Conservation (phyloP, 2,329 filamentous ascomycete species). For the Colletotrichum kahawae region DNA sequence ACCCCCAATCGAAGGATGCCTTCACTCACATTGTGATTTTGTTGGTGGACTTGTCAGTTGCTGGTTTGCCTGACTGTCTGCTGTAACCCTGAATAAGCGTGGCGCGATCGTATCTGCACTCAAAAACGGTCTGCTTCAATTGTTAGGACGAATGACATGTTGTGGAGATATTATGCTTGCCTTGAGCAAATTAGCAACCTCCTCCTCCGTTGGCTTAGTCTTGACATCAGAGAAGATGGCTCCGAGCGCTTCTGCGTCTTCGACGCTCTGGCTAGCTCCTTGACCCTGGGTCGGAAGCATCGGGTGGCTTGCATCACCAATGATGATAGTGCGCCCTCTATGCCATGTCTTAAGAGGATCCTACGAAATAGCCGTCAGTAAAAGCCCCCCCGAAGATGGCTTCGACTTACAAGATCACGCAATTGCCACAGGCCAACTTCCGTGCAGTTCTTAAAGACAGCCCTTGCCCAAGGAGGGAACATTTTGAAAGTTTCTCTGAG, state of each 20-base stretch:
- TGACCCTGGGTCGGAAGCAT: slow-evolving; percentile 46
- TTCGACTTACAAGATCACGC: slow-evolving; percentile 35
- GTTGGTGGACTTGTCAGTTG: slow-evolving; percentile 29
- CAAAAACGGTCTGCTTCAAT: slow-evolving; percentile 22
- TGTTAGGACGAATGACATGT: not conserved
- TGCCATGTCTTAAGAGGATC: slow-evolving; percentile 44
- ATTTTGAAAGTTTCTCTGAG: slow-evolving; percentile 44
- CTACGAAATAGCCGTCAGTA: not conserved
- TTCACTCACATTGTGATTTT: not conserved
- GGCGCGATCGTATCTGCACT: slow-evolving; percentile 39
- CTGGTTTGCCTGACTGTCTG: slow-evolving; percentile 44
- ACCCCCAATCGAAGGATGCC: no score
- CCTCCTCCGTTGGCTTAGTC: slow-evolving; percentile 5
- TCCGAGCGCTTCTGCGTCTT: slow-evolving; percentile 44
- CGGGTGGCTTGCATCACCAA: slow-evolving; percentile 27
- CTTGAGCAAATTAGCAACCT: slow-evolving; percentile 28
- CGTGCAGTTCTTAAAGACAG: slow-evolving; percentile 32
- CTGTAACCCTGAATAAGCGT: slow-evolving; percentile 46
- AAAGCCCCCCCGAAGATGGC: not conserved
- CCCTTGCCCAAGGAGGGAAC: slow-evolving; percentile 44
- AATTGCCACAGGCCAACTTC: slow-evolving; percentile 49
- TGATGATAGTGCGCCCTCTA: slow-evolving; percentile 12
- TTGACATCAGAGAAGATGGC: slow-evolving; percentile 31
- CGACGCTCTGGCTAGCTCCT: slow-evolving; percentile 45
- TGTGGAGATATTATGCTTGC: not conserved